Percentiles rank a stretch among this genome's conserved stretches.
Evolutionary conservation across 1,139 yeast genomes (phyloP).

Genomic region (Blastobotrys arbuscula): DNA sequence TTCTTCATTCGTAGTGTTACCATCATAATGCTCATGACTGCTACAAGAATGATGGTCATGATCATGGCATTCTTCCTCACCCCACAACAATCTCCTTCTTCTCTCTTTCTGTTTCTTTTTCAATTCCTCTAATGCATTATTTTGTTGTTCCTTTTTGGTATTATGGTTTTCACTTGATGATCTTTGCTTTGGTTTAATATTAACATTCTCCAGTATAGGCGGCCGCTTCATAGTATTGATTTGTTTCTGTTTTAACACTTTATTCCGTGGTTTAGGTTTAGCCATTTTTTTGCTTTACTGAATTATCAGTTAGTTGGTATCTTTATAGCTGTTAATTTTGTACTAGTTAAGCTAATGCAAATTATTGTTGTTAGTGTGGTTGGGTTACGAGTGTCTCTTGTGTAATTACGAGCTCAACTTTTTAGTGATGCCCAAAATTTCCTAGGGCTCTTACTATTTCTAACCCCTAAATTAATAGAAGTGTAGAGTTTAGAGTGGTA

Average conservation of each 20-base stretch:
- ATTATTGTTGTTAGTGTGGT: no score
- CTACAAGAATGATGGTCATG: constrained; percentile 5
- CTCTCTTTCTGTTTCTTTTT: constrained; percentile 17
- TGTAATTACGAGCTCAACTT: no score
- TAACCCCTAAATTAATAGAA: no score
- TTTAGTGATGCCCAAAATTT: no score
- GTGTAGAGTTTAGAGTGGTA: no score
- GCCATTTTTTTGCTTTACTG: background rate
- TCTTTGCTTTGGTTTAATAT: background rate
- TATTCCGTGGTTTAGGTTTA: constrained; percentile 14
- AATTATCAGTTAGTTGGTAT: no score
- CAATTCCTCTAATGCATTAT: constrained; percentile 13
- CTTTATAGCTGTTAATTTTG: no score
- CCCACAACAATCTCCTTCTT: constrained; percentile 15
- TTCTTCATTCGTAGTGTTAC: constrained; percentile 2
- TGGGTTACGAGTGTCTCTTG: no score
- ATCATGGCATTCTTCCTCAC: constrained; percentile 14
- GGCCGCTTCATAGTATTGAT: background rate
- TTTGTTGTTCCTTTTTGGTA: background rate
- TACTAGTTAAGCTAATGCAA: no score
- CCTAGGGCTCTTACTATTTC: no score
- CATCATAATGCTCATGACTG: constrained; percentile 6
- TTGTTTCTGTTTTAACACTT: constrained; percentile 16
- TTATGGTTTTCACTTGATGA: constrained; percentile 7
- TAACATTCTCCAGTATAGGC: background rate